These are phyloP conservation scores for Micractinium sp. DNA, from an alignment of 139 green algal species.

Conservation along the genomic window DNA sequence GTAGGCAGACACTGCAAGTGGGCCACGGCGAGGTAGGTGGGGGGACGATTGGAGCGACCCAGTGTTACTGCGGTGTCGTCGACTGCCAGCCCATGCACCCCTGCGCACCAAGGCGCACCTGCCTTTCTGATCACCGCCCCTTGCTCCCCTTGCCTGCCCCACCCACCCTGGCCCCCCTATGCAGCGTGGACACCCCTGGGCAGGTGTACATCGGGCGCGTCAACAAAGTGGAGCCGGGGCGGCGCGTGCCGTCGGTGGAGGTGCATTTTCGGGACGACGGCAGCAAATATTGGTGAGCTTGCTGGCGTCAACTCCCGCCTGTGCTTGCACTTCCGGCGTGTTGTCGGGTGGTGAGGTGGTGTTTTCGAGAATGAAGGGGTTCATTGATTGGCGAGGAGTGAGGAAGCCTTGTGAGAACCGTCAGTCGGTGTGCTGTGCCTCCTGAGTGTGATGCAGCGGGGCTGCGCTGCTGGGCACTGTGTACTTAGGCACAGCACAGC, in stretches of 20 bases:
- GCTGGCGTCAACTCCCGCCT: not conserved
- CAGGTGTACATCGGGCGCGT: not conserved
- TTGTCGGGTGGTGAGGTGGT: not conserved
- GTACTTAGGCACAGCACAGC: not conserved
- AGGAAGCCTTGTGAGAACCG: too few relatives aligned
- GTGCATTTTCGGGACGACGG: constrained; percentile 34
- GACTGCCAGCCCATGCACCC: not conserved
- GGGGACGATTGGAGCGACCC: too few relatives aligned
- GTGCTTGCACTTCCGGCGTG: not conserved
- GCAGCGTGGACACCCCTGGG: constrained; percentile 9
- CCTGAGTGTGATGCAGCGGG: not conserved
- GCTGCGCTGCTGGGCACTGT: not conserved
- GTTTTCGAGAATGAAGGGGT: too few relatives aligned
- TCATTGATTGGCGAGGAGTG: too few relatives aligned
- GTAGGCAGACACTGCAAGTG: too few relatives aligned
- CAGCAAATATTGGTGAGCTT: constrained; percentile 23
- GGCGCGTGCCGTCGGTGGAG: constrained; percentile 12
- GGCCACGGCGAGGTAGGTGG: too few relatives aligned
- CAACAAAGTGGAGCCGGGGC: constrained; percentile 13
- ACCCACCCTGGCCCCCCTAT: not conserved
- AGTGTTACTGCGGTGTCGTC: too few relatives aligned
- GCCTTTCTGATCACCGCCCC: too few relatives aligned
- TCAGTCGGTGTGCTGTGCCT: too few relatives aligned
- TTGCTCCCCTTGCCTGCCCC: not conserved
- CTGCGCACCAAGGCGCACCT: too few relatives aligned